phyloP scores from a whole-genome alignment of 371 early-diverging fungal species.

The Mortierella sp. region DNA sequence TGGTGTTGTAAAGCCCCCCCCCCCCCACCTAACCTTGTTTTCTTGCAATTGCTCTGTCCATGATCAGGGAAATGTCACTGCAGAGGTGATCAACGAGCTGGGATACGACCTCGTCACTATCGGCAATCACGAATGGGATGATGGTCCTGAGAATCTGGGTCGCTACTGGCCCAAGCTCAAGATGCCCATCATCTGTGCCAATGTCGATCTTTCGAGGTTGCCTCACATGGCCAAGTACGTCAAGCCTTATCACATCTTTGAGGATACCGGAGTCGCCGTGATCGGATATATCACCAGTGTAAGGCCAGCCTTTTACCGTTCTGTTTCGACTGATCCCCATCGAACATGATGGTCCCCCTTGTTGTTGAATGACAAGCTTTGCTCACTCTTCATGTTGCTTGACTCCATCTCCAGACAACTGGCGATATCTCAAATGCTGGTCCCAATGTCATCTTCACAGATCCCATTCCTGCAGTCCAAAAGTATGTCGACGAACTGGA shows the following conservation, averaged over 20 bases:
- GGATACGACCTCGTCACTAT: constrained; percentile 64
- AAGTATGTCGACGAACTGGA: constrained; percentile 66
- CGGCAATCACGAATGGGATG: constrained; percentile 79
- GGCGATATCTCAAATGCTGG: constrained; percentile 67
- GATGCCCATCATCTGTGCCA: constrained; percentile 72
- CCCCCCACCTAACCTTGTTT: too few species aligned
- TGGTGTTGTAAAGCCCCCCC: too few species aligned
- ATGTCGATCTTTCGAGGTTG: constrained; percentile 59
- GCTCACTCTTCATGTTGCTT: too few species aligned
- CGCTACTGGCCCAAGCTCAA: constrained; percentile 59
- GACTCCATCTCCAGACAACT: constrained; percentile 53
- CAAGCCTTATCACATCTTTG: constrained; percentile 70
- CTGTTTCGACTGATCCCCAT: too few species aligned
- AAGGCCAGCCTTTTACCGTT: constrained; percentile 6
- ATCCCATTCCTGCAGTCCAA: constrained; percentile 67
- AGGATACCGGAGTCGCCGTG: constrained; percentile 63
- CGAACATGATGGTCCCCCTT: too few species aligned
- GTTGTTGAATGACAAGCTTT: too few species aligned
- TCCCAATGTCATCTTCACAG: constrained; percentile 53
- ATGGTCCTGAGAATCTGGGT: constrained; percentile 60
- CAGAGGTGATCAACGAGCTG: constrained; percentile 58
- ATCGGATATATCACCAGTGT: constrained; percentile 71
- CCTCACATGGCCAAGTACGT: constrained; percentile 56
- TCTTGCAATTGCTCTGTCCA: too few species aligned
- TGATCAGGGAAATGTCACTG: constrained; percentile 58